These are phyloP conservation scores for Ophiostoma ips DNA, from an alignment of 2,329 filamentous ascomycete genomes.

Conservation along the genomic window DNA sequence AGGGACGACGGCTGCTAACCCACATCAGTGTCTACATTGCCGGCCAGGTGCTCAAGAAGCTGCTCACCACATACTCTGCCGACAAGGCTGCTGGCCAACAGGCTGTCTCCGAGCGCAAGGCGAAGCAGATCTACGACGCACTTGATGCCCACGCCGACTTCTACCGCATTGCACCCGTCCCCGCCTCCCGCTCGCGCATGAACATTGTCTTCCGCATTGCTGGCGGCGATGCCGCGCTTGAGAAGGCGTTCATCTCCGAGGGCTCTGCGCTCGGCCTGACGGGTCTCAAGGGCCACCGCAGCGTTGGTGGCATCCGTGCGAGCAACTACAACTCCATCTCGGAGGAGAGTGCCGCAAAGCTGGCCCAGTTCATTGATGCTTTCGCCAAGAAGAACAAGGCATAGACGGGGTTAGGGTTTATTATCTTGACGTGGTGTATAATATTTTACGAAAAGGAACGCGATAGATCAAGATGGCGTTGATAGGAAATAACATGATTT, in stretches of 20 bases:
- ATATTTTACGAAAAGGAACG: too few relatives aligned
- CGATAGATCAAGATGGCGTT: too few relatives aligned
- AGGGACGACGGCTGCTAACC: not conserved
- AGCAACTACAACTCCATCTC: conserved; percentile 84
- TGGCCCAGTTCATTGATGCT: conserved; percentile 46
- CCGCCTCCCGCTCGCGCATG: conserved; percentile 69
- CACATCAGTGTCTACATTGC: conserved; percentile 55
- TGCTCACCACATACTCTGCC: conserved; percentile 49
- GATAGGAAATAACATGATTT: too few relatives aligned
- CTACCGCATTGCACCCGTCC: conserved; percentile 68
- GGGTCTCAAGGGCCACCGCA: conserved; percentile 80
- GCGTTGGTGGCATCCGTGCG: conserved; percentile 71
- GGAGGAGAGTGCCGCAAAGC: conserved; percentile 50
- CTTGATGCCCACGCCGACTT: conserved; percentile 59
- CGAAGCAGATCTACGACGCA: conserved; percentile 58
- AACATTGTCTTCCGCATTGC: conserved; percentile 83
- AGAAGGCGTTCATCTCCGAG: conserved; percentile 68
- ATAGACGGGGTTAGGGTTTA: not conserved
- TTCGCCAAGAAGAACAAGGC: conserved; percentile 28
- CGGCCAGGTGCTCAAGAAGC: conserved; percentile 70
- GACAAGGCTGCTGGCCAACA: conserved; percentile 67
- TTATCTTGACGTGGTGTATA: too few relatives aligned
- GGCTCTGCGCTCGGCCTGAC: conserved; percentile 54
- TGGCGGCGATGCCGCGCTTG: conserved; percentile 47
- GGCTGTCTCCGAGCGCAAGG: conserved; percentile 58